phyloP scores from a whole-genome alignment of 495 filamentous ascomycete species.

The Bacidia rubella region DNA sequence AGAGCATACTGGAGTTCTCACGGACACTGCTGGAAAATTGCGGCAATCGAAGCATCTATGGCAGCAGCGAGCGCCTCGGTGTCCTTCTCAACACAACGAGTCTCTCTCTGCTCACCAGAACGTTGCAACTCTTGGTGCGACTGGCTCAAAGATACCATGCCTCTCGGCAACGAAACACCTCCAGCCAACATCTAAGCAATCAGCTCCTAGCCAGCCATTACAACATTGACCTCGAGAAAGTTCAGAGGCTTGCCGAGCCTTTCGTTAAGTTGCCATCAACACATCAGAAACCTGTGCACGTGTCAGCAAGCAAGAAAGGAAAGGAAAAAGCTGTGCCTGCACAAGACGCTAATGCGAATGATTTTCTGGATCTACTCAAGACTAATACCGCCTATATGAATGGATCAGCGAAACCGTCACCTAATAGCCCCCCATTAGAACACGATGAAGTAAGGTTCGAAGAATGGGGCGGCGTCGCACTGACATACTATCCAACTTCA shows the following conservation, averaged over 20 bases:
- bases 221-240: conserved; percentile 81
- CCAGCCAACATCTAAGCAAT: conserved; percentile 49
- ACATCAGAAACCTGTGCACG: conserved; percentile 26
- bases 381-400: conserved; percentile 32
- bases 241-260: conserved; percentile 69
- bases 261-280: conserved; percentile 54
- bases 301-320: conserved; percentile 41
- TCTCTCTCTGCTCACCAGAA: conserved; percentile 55
- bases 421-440: conserved; percentile 20
- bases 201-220: conserved; percentile 75
- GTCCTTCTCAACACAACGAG: conserved; percentile 79
- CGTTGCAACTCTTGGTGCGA: conserved; percentile 64
- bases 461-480: conserved; percentile 52
- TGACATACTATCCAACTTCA: conserved; percentile 49
- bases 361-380: conserved; percentile 57
- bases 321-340: conserved; percentile 52
- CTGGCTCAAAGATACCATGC: conserved; percentile 88
- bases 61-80: conserved; percentile 76
- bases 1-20: conserved; percentile 71
- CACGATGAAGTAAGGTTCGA: conserved; percentile 33
- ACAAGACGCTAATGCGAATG: conserved; percentile 53
- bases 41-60: conserved; percentile 92
- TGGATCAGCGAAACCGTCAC: conserved; percentile 24
- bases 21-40: conserved; percentile 80
- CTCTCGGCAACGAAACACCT: conserved; percentile 54